Evolutionary conservation across 192 early-diverging fungal species (phyloP).

Genomic region (Spizellomyces punctatus): DNA sequence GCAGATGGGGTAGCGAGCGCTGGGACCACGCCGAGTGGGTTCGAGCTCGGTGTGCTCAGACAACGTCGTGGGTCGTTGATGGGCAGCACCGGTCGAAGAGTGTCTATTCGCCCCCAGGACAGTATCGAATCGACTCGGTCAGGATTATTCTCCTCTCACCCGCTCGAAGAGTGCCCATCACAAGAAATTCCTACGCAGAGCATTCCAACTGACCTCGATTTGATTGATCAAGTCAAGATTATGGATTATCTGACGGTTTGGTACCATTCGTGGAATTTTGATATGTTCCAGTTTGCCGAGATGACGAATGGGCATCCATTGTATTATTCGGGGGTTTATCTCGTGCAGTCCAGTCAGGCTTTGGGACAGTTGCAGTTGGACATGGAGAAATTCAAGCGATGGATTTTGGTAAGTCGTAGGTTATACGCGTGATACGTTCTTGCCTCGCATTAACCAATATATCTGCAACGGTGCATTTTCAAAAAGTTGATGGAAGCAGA

Average conservation of each 20-base stretch:
- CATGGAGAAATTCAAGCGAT: conserved; percentile 42
- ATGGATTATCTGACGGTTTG: conserved; percentile 35
- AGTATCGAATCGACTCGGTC: background rate
- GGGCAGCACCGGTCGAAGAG: background rate
- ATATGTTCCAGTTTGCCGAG: conserved; percentile 45
- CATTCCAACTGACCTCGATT: background rate
- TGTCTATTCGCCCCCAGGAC: background rate
- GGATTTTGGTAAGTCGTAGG: conserved; percentile 45
- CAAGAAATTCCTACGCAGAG: background rate
- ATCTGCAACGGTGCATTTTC: too few species aligned
- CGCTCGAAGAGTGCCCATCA: background rate
- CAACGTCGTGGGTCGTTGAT: background rate
- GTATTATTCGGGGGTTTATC: conserved; percentile 42
- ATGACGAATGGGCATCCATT: conserved; percentile 49
- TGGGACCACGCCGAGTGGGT: background rate
- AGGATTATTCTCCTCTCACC: background rate
- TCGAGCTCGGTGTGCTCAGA: background rate
- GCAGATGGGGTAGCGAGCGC: background rate
- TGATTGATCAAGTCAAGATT: conserved; percentile 31
- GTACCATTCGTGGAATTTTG: conserved; percentile 40
- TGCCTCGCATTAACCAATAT: too few species aligned
- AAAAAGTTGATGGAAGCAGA: conserved; percentile 47
- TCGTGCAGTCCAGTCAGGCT: conserved; percentile 38
- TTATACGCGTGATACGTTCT: background rate
- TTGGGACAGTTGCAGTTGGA: conserved; percentile 33